Evolutionary conservation across 257 asterid genomes (phyloP).

Genomic region (Nemophila menziesii): DNA sequence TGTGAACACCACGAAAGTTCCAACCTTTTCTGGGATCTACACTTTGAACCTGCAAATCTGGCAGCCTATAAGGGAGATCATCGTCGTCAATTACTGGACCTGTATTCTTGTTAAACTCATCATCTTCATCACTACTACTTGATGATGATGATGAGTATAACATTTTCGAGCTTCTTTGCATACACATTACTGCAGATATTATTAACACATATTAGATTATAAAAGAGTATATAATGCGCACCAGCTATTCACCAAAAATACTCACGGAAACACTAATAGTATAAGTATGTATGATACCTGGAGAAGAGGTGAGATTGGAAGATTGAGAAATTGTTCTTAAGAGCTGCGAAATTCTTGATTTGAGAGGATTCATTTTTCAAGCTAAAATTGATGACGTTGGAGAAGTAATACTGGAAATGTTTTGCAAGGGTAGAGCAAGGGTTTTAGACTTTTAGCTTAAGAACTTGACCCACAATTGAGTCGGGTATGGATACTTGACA

Average conservation of each 20-base stretch:
- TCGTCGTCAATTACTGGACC: slow-evolving; percentile 31
- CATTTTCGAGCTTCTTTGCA: slow-evolving; percentile 32
- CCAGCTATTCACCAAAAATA: slow-evolving; percentile 16
- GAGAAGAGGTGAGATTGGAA: slow-evolving; percentile 15
- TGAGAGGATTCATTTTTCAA: slow-evolving; percentile 34
- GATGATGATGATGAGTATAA: slow-evolving; percentile 44
- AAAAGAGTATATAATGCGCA: neutral
- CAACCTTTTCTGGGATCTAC: slow-evolving; percentile 91
- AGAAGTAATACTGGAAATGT: neutral
- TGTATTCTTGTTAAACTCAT: slow-evolving; percentile 14
- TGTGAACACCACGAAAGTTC: slow-evolving; percentile 91
- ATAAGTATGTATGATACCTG: slow-evolving; percentile 14
- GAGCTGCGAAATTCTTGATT: slow-evolving; percentile 26
- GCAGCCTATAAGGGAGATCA: slow-evolving; percentile 49
- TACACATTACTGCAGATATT: slow-evolving; percentile 26
- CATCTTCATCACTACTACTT: slow-evolving; percentile 17
- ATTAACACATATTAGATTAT: neutral
- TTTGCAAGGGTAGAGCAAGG: slow-evolving; percentile 19
- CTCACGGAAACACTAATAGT: neutral
- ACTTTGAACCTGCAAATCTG: slow-evolving; percentile 58
- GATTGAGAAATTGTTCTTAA: slow-evolving; percentile 26
- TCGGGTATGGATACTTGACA: slow-evolving; percentile 8
- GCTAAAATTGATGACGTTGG: neutral
- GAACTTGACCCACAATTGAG: neutral
- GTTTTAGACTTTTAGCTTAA: slow-evolving; percentile 15